phyloP scores from a whole-genome alignment of 257 asterid species.

The Plantago major region DNA sequence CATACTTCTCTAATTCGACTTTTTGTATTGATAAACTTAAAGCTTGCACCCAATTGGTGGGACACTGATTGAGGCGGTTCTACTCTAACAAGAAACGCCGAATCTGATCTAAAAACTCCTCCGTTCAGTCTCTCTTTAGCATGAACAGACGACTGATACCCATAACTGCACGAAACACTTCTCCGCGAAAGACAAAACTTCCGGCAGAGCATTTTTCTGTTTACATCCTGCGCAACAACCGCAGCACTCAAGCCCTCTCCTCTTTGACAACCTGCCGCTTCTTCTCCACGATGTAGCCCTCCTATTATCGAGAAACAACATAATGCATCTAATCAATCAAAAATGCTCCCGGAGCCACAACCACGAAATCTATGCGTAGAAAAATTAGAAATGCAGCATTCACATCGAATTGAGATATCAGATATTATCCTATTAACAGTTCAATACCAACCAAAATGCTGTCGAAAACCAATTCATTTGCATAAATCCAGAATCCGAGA shows the following conservation, averaged over 20 bases:
- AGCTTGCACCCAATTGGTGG: slow-evolving; percentile 26
- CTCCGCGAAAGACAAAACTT: slow-evolving; percentile 31
- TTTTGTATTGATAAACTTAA: slow-evolving; percentile 27
- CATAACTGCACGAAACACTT: slow-evolving; percentile 27
- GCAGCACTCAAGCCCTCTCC: slow-evolving; percentile 30
- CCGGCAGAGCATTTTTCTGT: slow-evolving; percentile 27
- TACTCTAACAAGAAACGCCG: slow-evolving; percentile 27
- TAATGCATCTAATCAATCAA: slow-evolving; percentile 18
- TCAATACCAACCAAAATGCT: no score
- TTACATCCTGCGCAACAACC: slow-evolving; percentile 27
- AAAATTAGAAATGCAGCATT: no score
- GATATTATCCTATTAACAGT: no score
- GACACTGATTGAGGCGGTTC: slow-evolving; percentile 23
- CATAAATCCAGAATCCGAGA: no score
- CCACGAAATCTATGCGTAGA: slow-evolving; percentile 2
- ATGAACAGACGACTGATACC: slow-evolving; percentile 25
- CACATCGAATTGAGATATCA: no score
- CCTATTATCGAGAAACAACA: slow-evolving; percentile 34
- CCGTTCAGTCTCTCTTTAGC: slow-evolving; percentile 28
- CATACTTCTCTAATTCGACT: slow-evolving; percentile 36
- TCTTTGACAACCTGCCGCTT: slow-evolving; percentile 31
- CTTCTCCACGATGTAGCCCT: slow-evolving; percentile 34
- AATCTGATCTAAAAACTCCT: slow-evolving; percentile 27
- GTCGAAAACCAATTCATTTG: no score
- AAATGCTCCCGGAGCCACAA: slow-evolving; percentile 4